These are phyloP conservation scores for Cystobasidium sp. DNA, from an alignment of 1,284 basidiomycete species.

Conservation along the genomic window DNA sequence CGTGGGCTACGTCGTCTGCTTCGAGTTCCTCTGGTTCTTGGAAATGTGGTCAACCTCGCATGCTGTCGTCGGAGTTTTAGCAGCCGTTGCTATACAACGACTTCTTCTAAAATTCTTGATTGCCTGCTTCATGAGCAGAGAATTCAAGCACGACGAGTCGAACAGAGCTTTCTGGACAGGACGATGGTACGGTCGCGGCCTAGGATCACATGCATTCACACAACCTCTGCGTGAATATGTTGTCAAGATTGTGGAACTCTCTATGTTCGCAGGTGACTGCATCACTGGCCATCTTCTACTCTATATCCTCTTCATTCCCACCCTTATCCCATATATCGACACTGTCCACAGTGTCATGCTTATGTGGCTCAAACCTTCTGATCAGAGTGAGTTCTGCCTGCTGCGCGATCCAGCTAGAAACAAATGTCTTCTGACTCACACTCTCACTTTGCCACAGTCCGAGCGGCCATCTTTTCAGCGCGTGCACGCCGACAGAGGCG, in stretches of 20 bases:
- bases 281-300: constrained; percentile 68
- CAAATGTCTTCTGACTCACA: neutral
- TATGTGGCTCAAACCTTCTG: constrained; percentile 62
- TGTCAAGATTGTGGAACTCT: constrained; percentile 97
- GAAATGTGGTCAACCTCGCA: constrained; percentile 79
- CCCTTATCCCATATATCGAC: constrained; percentile 84
- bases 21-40: constrained; percentile 72
- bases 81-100: constrained; percentile 84
- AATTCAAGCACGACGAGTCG: constrained; percentile 97
- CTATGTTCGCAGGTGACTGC: constrained; percentile 86
- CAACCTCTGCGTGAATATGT: constrained; percentile 93
- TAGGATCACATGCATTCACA: constrained; percentile 83
- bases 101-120: constrained; percentile 90
- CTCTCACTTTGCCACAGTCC: constrained; percentile 65
- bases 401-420: constrained; percentile 55
- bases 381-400: constrained; percentile 64
- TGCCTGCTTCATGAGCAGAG: constrained; percentile 85
- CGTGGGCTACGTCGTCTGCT: constrained; percentile 84
- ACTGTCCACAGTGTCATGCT: constrained; percentile 84
- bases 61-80: constrained; percentile 83
- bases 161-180: constrained; percentile 98
- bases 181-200: constrained; percentile 61
- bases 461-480: constrained; percentile 87
- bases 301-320: constrained; percentile 76
- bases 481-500: constrained; percentile 84